These are phyloP conservation scores for Bipolaris victoriae DNA, from an alignment of 2,329 filamentous ascomycete species.

Conservation along the genomic window DNA sequence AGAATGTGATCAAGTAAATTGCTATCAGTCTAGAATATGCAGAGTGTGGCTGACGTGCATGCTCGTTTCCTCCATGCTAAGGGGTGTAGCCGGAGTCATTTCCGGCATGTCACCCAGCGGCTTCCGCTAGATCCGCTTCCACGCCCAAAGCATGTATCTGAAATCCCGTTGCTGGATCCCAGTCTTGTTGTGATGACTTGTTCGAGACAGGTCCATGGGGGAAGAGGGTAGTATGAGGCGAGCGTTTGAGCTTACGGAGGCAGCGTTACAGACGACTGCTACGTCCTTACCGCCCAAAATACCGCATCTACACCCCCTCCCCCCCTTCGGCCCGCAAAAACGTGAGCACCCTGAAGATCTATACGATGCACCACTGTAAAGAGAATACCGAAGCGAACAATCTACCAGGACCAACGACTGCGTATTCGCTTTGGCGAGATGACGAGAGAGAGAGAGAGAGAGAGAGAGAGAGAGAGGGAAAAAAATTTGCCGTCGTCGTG, in stretches of 20 bases:
- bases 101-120: not conserved
- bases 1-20: not conserved
- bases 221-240: not conserved
- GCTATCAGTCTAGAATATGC: not conserved
- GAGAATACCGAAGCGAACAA: too few relatives aligned
- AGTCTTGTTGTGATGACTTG: not conserved
- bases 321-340: not conserved
- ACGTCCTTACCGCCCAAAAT: not conserved
- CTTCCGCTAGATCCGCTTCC: not conserved
- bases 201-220: not conserved
- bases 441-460: too few relatives aligned
- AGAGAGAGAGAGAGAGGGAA: too few relatives aligned
- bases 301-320: not conserved
- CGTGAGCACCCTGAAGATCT: not conserved
- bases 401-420: not conserved
- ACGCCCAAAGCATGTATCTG: too few relatives aligned
- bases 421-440: not conserved
- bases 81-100: not conserved
- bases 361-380: not conserved
- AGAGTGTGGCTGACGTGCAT: not conserved
- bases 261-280: not conserved
- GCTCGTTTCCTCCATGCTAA: not conserved
- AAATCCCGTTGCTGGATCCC: not conserved
- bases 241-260: not conserved
- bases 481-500: not conserved